Conservation (phyloP, 805 yeast species). For the Pichia kluyveri region DNA sequence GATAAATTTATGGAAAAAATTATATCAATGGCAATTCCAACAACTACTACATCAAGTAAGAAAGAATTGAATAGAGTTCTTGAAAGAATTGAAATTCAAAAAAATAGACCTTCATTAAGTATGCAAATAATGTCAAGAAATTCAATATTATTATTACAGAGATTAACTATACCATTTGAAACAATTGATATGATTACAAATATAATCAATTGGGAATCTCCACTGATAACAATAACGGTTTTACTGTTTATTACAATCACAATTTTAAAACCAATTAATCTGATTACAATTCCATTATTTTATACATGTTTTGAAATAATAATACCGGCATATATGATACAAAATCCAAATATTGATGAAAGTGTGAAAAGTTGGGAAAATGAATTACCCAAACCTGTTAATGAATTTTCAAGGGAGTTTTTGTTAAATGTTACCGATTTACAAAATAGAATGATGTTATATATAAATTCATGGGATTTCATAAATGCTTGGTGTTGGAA, state of each 20-base stretch:
- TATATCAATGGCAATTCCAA: constrained; percentile 64
- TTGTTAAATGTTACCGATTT: constrained; percentile 71
- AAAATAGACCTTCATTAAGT: constrained; percentile 58
- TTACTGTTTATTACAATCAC: constrained; percentile 28
- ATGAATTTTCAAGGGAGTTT: constrained; percentile 73
- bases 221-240: constrained; percentile 51
- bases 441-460: constrained; percentile 69
- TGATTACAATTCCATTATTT: constrained; percentile 46
- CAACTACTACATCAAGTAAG: constrained; percentile 40
- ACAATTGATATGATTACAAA: constrained; percentile 46
- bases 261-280: constrained; percentile 51
- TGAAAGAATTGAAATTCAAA: constrained; percentile 51
- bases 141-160: constrained; percentile 50
- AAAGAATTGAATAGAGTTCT: constrained; percentile 29
- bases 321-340: constrained; percentile 55
- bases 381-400: constrained; percentile 58
- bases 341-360: constrained; percentile 43
- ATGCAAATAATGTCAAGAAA: constrained; percentile 64
- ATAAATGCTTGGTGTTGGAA: constrained; percentile 38
- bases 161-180: constrained; percentile 55
- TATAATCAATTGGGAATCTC: constrained; percentile 57
- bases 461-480: constrained; percentile 54
- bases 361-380: constrained; percentile 41
- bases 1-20: constrained; percentile 69
- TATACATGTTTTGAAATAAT: constrained; percentile 45